phyloP scores from a whole-genome alignment of 345 rosid species.

The Syzygium oleosum region DNA sequence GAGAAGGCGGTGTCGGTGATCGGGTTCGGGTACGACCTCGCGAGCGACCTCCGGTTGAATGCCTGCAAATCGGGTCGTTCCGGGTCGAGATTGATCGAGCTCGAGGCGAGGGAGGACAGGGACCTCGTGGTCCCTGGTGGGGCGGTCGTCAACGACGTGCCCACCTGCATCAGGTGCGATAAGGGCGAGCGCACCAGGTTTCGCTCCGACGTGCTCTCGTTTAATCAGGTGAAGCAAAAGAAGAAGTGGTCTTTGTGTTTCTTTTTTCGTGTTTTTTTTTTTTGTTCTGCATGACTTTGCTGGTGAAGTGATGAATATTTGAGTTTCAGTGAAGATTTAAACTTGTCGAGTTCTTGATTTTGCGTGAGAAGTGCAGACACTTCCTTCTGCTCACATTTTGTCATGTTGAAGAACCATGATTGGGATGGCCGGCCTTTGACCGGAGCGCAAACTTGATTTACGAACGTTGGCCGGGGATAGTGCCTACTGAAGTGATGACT shows the following conservation, averaged over 20 bases:
- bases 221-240: conserved; percentile 49
- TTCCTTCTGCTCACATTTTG: background rate
- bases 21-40: conserved; percentile 77
- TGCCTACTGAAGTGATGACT: background rate
- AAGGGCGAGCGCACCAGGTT: conserved; percentile 91
- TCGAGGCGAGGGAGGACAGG: conserved; percentile 27
- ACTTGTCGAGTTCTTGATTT: background rate
- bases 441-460: background rate
- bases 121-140: conserved; percentile 78
- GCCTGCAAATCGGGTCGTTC: conserved; percentile 43
- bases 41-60: conserved; percentile 46
- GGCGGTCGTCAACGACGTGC: conserved; percentile 49
- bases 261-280: background rate
- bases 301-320: background rate
- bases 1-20: conserved; percentile 81
- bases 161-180: conserved; percentile 71
- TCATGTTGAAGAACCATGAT: background rate
- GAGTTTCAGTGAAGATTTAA: background rate
- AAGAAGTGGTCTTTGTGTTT: background rate
- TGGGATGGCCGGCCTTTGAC: background rate
- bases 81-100: conserved; percentile 49
- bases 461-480: background rate
- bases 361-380: background rate
- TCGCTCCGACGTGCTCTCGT: conserved; percentile 72
- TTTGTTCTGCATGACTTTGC: background rate